These are phyloP conservation scores for Talaromyces wortmannii DNA, from an alignment of 495 filamentous ascomycete species.

Conservation along the genomic window DNA sequence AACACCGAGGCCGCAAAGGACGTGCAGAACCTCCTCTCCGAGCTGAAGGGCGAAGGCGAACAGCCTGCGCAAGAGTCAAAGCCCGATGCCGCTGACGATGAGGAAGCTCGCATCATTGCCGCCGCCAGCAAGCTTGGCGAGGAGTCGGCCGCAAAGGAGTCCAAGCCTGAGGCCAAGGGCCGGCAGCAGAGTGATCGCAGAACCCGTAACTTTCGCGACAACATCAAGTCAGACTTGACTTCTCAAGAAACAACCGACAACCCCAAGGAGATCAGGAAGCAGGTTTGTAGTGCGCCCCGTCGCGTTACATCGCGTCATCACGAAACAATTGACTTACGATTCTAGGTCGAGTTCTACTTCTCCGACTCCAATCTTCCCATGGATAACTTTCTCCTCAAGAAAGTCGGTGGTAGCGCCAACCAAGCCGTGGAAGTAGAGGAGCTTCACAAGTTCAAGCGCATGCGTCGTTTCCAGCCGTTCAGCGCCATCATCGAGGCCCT, in stretches of 20 bases:
- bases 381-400: constrained; percentile 77
- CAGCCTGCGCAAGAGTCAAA: background rate
- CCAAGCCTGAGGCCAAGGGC: constrained; percentile 14
- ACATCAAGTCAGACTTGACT: constrained; percentile 60
- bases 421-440: constrained; percentile 66
- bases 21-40: constrained; percentile 39
- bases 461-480: constrained; percentile 84
- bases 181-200: constrained; percentile 10
- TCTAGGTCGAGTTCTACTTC: constrained; percentile 95
- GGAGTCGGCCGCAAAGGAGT: constrained; percentile 29
- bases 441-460: constrained; percentile 83
- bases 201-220: constrained; percentile 23
- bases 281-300: constrained; percentile 38
- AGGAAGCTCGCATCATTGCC: constrained; percentile 38
- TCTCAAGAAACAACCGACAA: constrained; percentile 59
- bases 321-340: constrained; percentile 1
- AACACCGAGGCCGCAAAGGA: constrained; percentile 38
- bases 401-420: constrained; percentile 72
- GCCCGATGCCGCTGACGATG: constrained; percentile 1
- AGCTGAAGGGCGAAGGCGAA: constrained; percentile 33
- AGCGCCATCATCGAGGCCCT: constrained; percentile 76
- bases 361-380: constrained; percentile 82
- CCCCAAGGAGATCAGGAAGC: constrained; percentile 69
- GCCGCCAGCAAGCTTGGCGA: constrained; percentile 37
- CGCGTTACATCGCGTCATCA: no score